Evolutionary conservation across 495 filamentous ascomycete species (phyloP).

Genomic region (Penicillium fimorum): DNA sequence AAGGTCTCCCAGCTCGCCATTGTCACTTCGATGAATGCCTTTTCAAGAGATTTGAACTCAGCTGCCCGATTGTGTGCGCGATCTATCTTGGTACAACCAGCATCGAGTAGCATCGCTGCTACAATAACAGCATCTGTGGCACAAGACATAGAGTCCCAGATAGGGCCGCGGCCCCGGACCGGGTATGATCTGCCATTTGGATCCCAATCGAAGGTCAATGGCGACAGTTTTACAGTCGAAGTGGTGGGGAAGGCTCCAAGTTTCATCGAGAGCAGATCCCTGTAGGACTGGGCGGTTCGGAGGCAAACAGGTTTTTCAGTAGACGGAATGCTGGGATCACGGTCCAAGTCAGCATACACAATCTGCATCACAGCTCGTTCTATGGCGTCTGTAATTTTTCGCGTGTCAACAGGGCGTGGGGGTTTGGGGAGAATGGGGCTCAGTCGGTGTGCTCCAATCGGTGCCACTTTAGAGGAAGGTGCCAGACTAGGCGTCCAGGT

Average conservation of each 20-base stretch:
- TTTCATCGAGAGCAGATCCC: constrained; percentile 20
- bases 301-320: constrained; percentile 7
- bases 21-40: constrained; percentile 34
- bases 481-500: constrained; percentile 1
- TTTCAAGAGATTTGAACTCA: constrained; percentile 21
- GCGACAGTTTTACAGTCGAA: constrained; percentile 18
- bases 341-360: constrained; percentile 32
- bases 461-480: background rate
- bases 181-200: constrained; percentile 18
- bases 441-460: background rate
- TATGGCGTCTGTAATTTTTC: constrained; percentile 22
- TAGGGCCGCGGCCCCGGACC: constrained; percentile 35
- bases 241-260: constrained; percentile 17
- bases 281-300: constrained; percentile 12
- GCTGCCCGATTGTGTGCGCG: constrained; percentile 18
- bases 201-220: constrained; percentile 13
- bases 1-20: constrained; percentile 38
- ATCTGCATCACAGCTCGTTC: constrained; percentile 30
- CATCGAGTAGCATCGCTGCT: constrained; percentile 36
- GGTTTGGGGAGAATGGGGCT: background rate
- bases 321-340: constrained; percentile 24
- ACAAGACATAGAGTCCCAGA: constrained; percentile 24
- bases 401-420: background rate
- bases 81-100: constrained; percentile 39
- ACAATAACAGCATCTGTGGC: constrained; percentile 36